Conservation (phyloP, 805 yeast species). For the Candida wancherniae region DNA sequence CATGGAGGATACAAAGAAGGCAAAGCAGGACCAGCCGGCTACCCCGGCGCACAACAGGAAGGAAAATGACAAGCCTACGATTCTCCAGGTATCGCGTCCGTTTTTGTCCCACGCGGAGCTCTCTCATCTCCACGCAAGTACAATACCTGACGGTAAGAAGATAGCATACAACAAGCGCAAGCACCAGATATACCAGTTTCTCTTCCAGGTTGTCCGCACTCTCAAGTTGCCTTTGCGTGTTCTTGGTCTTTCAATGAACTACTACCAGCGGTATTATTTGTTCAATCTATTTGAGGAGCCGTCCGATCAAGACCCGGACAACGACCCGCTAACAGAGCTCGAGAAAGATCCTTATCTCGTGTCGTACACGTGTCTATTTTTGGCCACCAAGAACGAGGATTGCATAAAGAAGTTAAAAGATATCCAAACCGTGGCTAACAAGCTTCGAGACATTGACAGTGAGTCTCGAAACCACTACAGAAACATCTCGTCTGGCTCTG, state of each 20-base stretch:
- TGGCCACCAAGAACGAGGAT: constrained; percentile 78
- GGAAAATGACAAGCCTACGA: constrained; percentile 13
- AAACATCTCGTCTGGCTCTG: constrained; percentile 10
- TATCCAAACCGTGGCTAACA: constrained; percentile 48
- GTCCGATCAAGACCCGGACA: constrained; percentile 19
- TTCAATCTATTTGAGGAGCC: constrained; percentile 53
- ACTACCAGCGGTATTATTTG: constrained; percentile 66
- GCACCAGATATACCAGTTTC: constrained; percentile 48
- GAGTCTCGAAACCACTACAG: constrained; percentile 25
- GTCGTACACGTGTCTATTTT: constrained; percentile 63
- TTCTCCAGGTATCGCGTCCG: constrained; percentile 51
- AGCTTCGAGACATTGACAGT: constrained; percentile 31
- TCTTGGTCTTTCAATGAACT: constrained; percentile 64
- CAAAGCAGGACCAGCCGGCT: constrained; percentile 2
- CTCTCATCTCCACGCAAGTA: constrained; percentile 43
- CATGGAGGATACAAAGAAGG: constrained; percentile 5
- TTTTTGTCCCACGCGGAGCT: constrained; percentile 54
- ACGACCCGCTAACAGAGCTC: constrained; percentile 18
- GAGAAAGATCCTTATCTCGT: constrained; percentile 51
- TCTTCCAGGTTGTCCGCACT: constrained; percentile 47
- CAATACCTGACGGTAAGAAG: constrained; percentile 47
- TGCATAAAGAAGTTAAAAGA: constrained; percentile 72
- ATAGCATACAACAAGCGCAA: constrained; percentile 46
- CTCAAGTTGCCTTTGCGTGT: constrained; percentile 68
- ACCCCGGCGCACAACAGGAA: constrained; percentile 2